Evolutionary conservation across 371 early-diverging fungal genomes (phyloP), one percentile per base, ranked within the genome.

Genomic region (Rhizomucor pusillus): DNA sequence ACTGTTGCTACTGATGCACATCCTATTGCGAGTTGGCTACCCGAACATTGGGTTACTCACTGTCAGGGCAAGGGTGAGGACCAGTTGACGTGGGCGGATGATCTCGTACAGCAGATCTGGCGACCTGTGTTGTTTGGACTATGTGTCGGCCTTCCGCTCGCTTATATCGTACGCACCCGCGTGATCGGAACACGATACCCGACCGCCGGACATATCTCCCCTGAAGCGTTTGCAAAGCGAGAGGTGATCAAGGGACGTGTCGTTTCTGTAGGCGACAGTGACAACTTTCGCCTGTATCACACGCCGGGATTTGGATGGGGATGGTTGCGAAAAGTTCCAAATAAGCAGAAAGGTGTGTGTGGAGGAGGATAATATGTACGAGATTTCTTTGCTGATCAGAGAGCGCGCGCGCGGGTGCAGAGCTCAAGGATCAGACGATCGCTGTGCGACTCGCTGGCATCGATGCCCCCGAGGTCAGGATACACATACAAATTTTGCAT

Each of bases 391-490:
- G n/a, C n/a, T n/a, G n/a, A n/a, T n/a, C n/a, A n/a, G n/a, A n/a
- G n/a, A n/a, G n/a, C n/a, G n/a, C n/a, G n/a, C n/a, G n/a, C n/a
- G 5, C 33, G 20, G 5, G 11, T n/a, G 2, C 56, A 76, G 84
- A 78, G 12, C 64, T 85, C n/a, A 73, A 70, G 59, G 69, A 82
- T 16, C 73, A 82, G 51, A 87, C 86, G 7, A 71, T 88, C 6
- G 71, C 75, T 16, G 70, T 90, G 16, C 82, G 91, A 29, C 54
- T 91, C 14, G 88, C 89, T 16, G 90, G 90, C 18, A 81, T 91
- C 0, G 91, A 91, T 71, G 90, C 91, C 2, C 91, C 91, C 1
- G 91, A 91, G 71, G 77, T 73, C 63, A 57, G 23, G 19, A 34
- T 19, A 34, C 39, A 39, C 2, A 47, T 20, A 14, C 0, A 16